These are phyloP conservation scores for Colletotrichum ledebouriae DNA, from an alignment of 2,329 filamentous ascomycete species.

Conservation along the genomic window DNA sequence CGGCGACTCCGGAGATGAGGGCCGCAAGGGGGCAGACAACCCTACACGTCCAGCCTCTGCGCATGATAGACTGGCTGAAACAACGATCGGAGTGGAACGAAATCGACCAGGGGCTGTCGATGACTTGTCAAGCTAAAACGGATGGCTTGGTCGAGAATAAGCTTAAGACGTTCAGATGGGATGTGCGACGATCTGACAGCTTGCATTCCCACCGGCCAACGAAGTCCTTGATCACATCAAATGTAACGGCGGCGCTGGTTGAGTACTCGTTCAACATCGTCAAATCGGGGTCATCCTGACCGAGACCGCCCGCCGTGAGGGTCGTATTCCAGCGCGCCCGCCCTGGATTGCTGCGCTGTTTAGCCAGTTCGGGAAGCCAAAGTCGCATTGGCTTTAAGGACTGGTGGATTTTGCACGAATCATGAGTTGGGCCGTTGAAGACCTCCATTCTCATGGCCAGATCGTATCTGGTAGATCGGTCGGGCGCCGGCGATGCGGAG, in stretches of 20 bases:
- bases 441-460: slow-evolving; percentile 4
- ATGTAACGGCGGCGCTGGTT: slow-evolving; percentile 2
- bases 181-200: background rate
- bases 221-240: background rate
- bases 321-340: background rate
- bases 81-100: background rate
- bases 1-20: background rate
- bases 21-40: background rate
- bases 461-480: background rate
- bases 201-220: background rate
- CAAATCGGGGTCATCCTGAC: slow-evolving; percentile 29
- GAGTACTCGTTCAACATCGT: slow-evolving; percentile 25
- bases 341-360: background rate
- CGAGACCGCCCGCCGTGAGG: background rate
- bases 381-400: slow-evolving; percentile 3
- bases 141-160: background rate
- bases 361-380: background rate
- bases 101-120: background rate
- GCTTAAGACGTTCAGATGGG: background rate
- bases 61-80: slow-evolving; percentile 5
- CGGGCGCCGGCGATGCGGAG: slow-evolving; percentile 3
- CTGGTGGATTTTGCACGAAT: slow-evolving; percentile 34
- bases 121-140: background rate
- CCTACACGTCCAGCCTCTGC: background rate
- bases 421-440: background rate